phyloP scores from a whole-genome alignment of 768 basidiomycete genomes.

The Phylloporus sp. region DNA sequence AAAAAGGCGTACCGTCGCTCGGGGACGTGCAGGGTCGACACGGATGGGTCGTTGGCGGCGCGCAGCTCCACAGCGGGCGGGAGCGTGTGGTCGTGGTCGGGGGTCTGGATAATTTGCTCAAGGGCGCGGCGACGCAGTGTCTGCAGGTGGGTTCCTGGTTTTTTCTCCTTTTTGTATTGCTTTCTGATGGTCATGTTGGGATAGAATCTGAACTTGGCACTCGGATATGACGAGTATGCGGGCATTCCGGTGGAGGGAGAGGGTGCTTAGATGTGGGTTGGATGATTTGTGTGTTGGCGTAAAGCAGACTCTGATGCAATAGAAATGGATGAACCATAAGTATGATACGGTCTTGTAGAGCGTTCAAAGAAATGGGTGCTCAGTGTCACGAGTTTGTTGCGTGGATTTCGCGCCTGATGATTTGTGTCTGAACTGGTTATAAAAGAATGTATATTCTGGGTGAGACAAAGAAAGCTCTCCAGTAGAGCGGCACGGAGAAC shows the following conservation, averaged over 20 bases:
- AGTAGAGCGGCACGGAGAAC: too few species aligned
- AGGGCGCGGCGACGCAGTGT: conserved; percentile 99
- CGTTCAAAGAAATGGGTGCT: too few species aligned
- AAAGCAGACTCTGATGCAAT: too few species aligned
- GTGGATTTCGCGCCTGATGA: too few species aligned
- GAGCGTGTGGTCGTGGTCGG: conserved; percentile 95
- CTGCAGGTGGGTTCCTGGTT: conserved; percentile 62
- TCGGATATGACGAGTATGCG: conserved; percentile 81
- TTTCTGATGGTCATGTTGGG: neutral
- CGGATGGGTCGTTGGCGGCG: conserved; percentile 87
- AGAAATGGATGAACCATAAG: too few species aligned
- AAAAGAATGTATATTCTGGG: too few species aligned
- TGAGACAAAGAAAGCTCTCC: too few species aligned
- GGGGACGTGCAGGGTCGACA: conserved; percentile 77
- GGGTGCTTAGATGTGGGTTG: conserved; percentile 2
- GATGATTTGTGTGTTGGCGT: too few species aligned
- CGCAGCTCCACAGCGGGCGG: conserved; percentile 87
- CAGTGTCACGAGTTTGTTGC: too few species aligned
- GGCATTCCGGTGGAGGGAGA: conserved; percentile 54
- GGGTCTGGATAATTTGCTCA: conserved; percentile 92
- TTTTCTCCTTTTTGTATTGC: neutral
- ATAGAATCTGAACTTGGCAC: conserved; percentile 85
- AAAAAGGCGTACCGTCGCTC: conserved; percentile 69
- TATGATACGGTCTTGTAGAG: too few species aligned
- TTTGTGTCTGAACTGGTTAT: too few species aligned